Percentiles rank a stretch among this genome's conserved stretches.
Evolutionary conservation across 345 rosid genomes (phyloP).

Genomic region (Hibiscus trionum): DNA sequence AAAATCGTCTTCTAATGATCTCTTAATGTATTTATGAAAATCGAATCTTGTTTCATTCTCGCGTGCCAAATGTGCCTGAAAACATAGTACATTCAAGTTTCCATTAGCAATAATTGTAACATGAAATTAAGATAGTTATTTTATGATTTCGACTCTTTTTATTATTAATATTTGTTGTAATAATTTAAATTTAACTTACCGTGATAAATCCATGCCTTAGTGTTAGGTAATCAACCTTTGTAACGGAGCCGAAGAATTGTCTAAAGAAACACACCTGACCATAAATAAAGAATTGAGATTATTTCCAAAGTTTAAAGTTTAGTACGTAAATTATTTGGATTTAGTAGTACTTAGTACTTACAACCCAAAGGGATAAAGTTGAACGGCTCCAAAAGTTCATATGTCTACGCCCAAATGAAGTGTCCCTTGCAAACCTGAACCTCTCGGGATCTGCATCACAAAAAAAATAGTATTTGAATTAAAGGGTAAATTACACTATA

Average conservation of each 20-base stretch:
- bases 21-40: constrained; percentile 69
- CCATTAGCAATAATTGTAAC: background rate
- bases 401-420: constrained; percentile 87
- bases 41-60: constrained; percentile 56
- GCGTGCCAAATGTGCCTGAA: constrained; percentile 88
- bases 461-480: background rate
- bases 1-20: constrained; percentile 91
- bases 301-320: no score
- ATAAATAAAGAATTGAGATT: background rate
- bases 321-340: no score
- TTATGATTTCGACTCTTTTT: no score
- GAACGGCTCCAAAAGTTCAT: constrained; percentile 62
- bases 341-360: constrained; percentile 23
- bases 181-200: constrained; percentile 28
- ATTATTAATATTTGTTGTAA: no score
- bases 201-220: constrained; percentile 88
- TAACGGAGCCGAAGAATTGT: constrained; percentile 79
- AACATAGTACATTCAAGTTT: background rate
- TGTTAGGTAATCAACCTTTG: constrained; percentile 75
- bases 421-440: constrained; percentile 87
- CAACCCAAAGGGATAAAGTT: constrained; percentile 64
- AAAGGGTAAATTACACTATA: no score
- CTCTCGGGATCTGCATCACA: constrained; percentile 71
- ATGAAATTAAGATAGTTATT: background rate
- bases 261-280: constrained; percentile 85